Conservation (phyloP, 805 yeast species). For the Pichia manshurica region DNA sequence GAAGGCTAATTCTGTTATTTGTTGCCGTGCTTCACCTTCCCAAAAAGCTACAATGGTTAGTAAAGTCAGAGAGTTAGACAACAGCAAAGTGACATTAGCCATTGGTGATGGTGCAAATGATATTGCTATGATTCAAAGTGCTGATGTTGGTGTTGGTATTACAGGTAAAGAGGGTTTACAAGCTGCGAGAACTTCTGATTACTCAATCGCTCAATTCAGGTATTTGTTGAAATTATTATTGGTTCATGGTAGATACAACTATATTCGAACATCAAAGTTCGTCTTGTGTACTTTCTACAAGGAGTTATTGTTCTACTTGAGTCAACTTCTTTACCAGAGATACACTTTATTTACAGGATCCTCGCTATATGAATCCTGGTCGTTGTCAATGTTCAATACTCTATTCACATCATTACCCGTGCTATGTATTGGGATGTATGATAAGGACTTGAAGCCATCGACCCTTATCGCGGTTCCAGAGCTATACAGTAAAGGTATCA, state of each 20-base stretch:
- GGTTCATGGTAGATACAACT: slow-evolving; percentile 96
- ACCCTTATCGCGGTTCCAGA: slow-evolving; percentile 91
- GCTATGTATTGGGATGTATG: slow-evolving; percentile 89
- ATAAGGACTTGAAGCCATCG: slow-evolving; percentile 81
- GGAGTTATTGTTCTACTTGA: slow-evolving; percentile 80
- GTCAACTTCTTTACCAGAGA: slow-evolving; percentile 84
- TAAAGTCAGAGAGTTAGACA: slow-evolving; percentile 66
- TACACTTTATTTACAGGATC: slow-evolving; percentile 88
- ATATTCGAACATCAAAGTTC: slow-evolving; percentile 85
- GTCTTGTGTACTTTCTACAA: slow-evolving; percentile 92
- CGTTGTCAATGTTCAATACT: slow-evolving; percentile 94
- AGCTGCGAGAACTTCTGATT: slow-evolving; percentile 93
- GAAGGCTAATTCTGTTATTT: slow-evolving; percentile 81
- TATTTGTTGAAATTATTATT: slow-evolving; percentile 73
- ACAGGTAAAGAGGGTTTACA: slow-evolving; percentile 97
- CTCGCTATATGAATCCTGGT: slow-evolving; percentile 91
- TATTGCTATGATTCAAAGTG: slow-evolving; percentile 98
- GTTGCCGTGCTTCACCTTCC: slow-evolving; percentile 95
- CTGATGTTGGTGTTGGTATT: slow-evolving; percentile 95
- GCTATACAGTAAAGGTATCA: slow-evolving; percentile 70
- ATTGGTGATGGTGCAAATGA: slow-evolving; percentile 99
- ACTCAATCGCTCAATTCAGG: slow-evolving; percentile 90
- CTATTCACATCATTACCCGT: slow-evolving; percentile 91
- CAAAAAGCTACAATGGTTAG: slow-evolving; percentile 90
- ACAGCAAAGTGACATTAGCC: slow-evolving; percentile 76